Evolutionary conservation across 2,329 filamentous ascomycete species (phyloP).

Genomic region (Penicillium sclerotiorum): DNA sequence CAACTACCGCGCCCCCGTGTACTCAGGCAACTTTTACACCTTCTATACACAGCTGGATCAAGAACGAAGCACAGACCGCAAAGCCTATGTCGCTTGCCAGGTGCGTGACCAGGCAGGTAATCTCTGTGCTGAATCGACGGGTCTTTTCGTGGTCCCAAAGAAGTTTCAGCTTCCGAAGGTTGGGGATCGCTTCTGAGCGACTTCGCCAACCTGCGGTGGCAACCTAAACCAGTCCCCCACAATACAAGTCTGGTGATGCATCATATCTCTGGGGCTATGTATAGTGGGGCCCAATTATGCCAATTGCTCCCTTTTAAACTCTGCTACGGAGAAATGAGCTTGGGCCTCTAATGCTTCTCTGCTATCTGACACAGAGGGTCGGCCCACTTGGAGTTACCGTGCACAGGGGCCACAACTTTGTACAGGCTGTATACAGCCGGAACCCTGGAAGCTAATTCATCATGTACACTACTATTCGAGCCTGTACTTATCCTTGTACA

Average conservation of each 20-base stretch:
- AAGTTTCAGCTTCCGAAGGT: slow-evolving; percentile 45
- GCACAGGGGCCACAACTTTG: no score
- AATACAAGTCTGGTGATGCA: background rate
- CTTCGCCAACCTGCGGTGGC: background rate
- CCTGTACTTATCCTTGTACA: background rate
- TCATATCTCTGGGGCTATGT: no score
- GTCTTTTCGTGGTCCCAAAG: slow-evolving; percentile 62
- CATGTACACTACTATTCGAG: no score
- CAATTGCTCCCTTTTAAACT: no score
- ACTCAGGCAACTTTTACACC: slow-evolving; percentile 65
- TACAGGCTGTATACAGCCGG: background rate
- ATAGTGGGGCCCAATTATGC: background rate
- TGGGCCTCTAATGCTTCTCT: no score
- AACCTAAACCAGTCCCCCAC: no score
- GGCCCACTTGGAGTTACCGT: background rate
- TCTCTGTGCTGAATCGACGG: slow-evolving; percentile 61
- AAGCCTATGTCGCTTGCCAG: slow-evolving; percentile 40
- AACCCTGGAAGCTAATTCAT: background rate
- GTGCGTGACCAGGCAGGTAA: slow-evolving; percentile 50
- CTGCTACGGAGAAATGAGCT: no score
- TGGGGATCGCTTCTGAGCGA: slow-evolving; percentile 42
- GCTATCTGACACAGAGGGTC: background rate
- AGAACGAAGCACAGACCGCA: slow-evolving; percentile 41
- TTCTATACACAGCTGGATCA: slow-evolving; percentile 52
- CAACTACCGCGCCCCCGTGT: slow-evolving; percentile 64